phyloP scores from a whole-genome alignment of 805 yeast genomes.

The Nakazawaea ishiwadae region DNA sequence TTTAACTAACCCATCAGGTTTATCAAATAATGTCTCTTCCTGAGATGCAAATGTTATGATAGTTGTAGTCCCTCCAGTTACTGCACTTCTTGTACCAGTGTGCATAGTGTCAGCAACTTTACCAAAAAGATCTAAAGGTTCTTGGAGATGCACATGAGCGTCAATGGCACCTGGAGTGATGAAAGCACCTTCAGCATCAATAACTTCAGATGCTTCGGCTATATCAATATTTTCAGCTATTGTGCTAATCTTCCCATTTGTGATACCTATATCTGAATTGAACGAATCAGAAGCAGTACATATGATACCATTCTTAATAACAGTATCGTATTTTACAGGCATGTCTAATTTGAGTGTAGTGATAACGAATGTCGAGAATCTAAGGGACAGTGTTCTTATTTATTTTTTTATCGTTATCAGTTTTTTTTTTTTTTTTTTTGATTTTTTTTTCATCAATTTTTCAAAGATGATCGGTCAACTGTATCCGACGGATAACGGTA shows the following conservation, averaged over 20 bases:
- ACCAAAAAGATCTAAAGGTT: slow-evolving; percentile 35
- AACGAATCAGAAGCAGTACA: slow-evolving; percentile 12
- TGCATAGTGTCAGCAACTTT: slow-evolving; percentile 32
- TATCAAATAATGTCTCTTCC: slow-evolving; percentile 26
- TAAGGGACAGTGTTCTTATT: too few species aligned
- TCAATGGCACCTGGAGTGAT: slow-evolving; percentile 51
- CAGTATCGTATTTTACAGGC: slow-evolving; percentile 5
- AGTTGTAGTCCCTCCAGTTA: slow-evolving; percentile 49
- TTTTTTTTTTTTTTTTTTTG: too few species aligned
- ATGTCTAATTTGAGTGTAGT: too few species aligned
- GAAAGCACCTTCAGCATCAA: slow-evolving; percentile 42
- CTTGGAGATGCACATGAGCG: slow-evolving; percentile 44
- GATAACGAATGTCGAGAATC: too few species aligned
- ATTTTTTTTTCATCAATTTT: too few species aligned
- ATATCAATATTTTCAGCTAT: slow-evolving; percentile 15
- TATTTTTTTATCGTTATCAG: too few species aligned
- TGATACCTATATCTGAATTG: slow-evolving; percentile 11
- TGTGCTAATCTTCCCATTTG: slow-evolving; percentile 8
- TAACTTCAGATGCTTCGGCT: slow-evolving; percentile 9
- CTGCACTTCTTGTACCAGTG: slow-evolving; percentile 39
- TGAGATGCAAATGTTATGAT: slow-evolving; percentile 42
- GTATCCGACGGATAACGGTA: too few species aligned
- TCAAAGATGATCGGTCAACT: too few species aligned
- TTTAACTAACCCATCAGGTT: slow-evolving; percentile 23
- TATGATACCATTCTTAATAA: slow-evolving; percentile 10